These are phyloP conservation scores for Botrytis deweyae DNA, from an alignment of 2,329 filamentous ascomycete species.

Conservation along the genomic window DNA sequence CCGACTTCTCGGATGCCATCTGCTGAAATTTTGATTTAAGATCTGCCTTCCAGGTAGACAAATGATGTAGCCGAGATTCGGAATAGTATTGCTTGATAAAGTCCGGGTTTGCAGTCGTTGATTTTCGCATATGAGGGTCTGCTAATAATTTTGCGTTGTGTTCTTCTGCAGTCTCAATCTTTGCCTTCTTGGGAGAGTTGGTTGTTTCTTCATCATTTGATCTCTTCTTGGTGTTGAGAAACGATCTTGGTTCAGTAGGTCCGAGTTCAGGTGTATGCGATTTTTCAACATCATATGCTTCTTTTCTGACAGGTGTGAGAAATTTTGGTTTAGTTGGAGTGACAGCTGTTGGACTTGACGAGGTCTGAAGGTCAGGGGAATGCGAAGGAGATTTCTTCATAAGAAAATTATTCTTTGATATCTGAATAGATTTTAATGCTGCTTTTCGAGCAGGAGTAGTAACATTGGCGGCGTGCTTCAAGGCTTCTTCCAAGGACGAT, in stretches of 20 bases:
- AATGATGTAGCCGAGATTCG: conserved; percentile 89
- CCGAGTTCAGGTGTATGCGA: not conserved
- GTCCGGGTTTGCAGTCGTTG: conserved; percentile 86
- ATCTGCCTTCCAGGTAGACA: conserved; percentile 95
- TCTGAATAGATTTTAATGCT: not conserved
- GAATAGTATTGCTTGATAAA: conserved; percentile 95
- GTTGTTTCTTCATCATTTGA: conserved; percentile 24
- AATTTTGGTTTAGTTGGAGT: not conserved
- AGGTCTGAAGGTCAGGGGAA: not conserved
- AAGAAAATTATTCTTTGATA: conserved; percentile 2
- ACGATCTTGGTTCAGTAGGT: not conserved
- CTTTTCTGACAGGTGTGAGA: not conserved
- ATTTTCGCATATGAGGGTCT: conserved; percentile 82
- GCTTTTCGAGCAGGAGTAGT: conserved; percentile 6
- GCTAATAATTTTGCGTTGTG: conserved; percentile 84
- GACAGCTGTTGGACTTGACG: not conserved
- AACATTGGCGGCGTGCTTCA: conserved; percentile 29
- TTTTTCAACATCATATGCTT: not conserved
- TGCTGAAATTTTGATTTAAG: conserved; percentile 86
- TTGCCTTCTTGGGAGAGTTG: conserved; percentile 31
- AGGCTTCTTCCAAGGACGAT: conserved; percentile 39
- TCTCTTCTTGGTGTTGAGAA: conserved; percentile 19
- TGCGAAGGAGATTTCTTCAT: not conserved
- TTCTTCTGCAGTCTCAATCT: conserved; percentile 75
- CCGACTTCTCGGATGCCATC: conserved; percentile 68